Evolutionary conservation across 768 basidiomycete genomes (phyloP).

Genomic region (Lactarius hatsudake): DNA sequence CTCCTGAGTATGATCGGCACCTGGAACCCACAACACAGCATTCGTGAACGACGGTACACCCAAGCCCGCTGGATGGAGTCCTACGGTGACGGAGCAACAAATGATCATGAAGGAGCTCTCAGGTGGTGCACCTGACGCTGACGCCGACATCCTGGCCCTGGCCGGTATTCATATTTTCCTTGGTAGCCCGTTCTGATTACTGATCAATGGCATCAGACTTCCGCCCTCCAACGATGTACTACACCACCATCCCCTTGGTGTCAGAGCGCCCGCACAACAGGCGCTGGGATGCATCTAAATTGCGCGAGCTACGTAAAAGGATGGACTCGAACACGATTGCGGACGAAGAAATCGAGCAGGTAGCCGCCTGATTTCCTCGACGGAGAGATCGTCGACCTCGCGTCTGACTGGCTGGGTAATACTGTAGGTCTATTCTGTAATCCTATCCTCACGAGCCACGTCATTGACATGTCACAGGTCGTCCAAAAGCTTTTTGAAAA

Average conservation of each 20-base stretch:
- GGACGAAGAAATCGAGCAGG: constrained; percentile 84
- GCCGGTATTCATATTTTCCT: constrained; percentile 53
- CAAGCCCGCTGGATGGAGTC: constrained; percentile 65
- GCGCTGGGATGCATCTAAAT: constrained; percentile 89
- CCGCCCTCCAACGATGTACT: constrained; percentile 92
- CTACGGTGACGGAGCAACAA: constrained; percentile 88
- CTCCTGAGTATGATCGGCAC: constrained; percentile 84
- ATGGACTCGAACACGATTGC: constrained; percentile 87
- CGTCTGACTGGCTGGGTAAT: constrained; percentile 98
- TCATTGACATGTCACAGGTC: constrained; percentile 47
- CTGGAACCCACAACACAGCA: constrained; percentile 60
- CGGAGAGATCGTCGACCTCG: constrained; percentile 90
- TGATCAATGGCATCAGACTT: constrained; percentile 56
- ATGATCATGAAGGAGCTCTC: constrained; percentile 95
- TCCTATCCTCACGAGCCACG: neutral
- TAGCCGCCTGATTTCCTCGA: constrained; percentile 89
- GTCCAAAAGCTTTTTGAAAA: constrained; percentile 97
- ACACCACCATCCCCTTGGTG: constrained; percentile 89
- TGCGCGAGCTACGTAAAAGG: constrained; percentile 92
- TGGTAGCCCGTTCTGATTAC: neutral
- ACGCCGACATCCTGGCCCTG: constrained; percentile 80
- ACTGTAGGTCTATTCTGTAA: constrained; percentile 52
- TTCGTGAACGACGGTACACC: constrained; percentile 53
- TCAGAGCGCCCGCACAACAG: constrained; percentile 82
- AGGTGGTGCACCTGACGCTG: constrained; percentile 70